Evolutionary conservation across 1,284 basidiomycete species (phyloP).

Genomic region (Xerocomus minutiporus): DNA sequence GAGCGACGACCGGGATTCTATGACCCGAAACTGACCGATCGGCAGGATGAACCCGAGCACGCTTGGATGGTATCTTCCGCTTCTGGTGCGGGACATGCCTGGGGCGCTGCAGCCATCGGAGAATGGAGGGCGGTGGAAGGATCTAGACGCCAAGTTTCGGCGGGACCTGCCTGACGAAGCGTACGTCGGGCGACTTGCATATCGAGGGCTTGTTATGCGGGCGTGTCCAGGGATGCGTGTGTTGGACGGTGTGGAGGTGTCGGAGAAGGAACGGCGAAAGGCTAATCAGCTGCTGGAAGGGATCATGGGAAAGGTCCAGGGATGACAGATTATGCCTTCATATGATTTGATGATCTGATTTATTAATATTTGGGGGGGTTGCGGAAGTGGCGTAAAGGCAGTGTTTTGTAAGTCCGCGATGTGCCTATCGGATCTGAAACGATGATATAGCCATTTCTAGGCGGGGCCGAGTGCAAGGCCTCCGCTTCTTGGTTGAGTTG

Average conservation of each 20-base stretch:
- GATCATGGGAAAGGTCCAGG: conserved; percentile 42
- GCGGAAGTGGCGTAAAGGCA: not conserved
- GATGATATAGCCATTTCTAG: not conserved
- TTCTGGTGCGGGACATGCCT: conserved; percentile 67
- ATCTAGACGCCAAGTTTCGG: conserved; percentile 81
- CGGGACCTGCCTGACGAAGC: conserved; percentile 82
- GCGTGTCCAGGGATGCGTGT: conserved; percentile 61
- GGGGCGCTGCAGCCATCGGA: conserved; percentile 66
- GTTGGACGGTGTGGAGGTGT: conserved; percentile 80
- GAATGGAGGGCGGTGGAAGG: conserved; percentile 50
- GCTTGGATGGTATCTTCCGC: conserved; percentile 88
- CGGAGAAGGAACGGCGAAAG: conserved; percentile 77
- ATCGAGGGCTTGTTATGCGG: conserved; percentile 82
- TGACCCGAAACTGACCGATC: conserved; percentile 28
- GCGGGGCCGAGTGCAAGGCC: conserved; percentile 14
- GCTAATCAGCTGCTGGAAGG: conserved; percentile 65
- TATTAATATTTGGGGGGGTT: conserved; percentile 14
- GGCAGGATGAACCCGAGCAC: conserved; percentile 91
- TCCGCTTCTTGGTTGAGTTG: conserved; percentile 8
- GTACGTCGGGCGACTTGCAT: conserved; percentile 81
- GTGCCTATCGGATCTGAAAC: not conserved
- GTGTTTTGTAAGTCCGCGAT: not conserved
- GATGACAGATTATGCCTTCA: conserved; percentile 33
- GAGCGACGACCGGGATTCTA: conserved; percentile 31
- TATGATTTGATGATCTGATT: conserved; percentile 22